Conservation (phyloP, 2,329 filamentous ascomycete genomes). For the Colletotrichum sojae region DNA sequence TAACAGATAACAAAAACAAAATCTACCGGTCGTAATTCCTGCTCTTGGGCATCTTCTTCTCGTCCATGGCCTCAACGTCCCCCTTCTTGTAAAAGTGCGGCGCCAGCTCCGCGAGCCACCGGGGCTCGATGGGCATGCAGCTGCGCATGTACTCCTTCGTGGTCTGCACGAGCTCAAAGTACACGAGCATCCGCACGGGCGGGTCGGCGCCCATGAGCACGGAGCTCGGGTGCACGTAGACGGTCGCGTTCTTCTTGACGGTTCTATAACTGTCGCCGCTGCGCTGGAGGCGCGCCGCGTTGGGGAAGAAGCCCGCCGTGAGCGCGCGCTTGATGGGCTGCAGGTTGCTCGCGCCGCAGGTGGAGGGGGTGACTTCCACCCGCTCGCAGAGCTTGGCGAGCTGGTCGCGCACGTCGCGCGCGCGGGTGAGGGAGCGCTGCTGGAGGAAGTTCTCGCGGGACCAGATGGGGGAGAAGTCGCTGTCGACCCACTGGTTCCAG, state of each 20-base stretch:
- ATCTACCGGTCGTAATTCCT: conserved; percentile 42
- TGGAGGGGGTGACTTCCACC: conserved; percentile 84
- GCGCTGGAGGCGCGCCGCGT: conserved; percentile 86
- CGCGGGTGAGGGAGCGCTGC: conserved; percentile 88
- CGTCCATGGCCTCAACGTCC: conserved; percentile 86
- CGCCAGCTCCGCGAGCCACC: conserved; percentile 90
- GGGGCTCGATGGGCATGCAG: conserved; percentile 85
- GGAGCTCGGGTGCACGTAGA: conserved; percentile 91
- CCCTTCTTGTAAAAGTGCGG: conserved; percentile 96
- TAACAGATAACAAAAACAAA: no score
- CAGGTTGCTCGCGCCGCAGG: conserved; percentile 78
- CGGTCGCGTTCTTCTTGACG: conserved; percentile 89
- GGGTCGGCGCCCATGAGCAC: conserved; percentile 85
- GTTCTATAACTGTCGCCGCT: conserved; percentile 92
- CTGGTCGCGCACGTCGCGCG: conserved; percentile 93
- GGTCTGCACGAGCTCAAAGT: conserved; percentile 86
- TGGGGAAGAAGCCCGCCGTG: conserved; percentile 93
- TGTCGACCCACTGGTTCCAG: conserved; percentile 96
- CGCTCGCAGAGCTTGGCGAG: conserved; percentile 92
- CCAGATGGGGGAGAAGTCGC: conserved; percentile 91
- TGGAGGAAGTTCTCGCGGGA: conserved; percentile 94
- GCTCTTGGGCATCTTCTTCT: conserved; percentile 71
- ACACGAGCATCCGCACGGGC: conserved; percentile 85
- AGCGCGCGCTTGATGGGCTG: conserved; percentile 88
- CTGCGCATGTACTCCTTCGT: conserved; percentile 94